Base-by-base conservation (phyloP, 1,284 basidiomycete species). In the Ceratobasidium sp. region DNA sequence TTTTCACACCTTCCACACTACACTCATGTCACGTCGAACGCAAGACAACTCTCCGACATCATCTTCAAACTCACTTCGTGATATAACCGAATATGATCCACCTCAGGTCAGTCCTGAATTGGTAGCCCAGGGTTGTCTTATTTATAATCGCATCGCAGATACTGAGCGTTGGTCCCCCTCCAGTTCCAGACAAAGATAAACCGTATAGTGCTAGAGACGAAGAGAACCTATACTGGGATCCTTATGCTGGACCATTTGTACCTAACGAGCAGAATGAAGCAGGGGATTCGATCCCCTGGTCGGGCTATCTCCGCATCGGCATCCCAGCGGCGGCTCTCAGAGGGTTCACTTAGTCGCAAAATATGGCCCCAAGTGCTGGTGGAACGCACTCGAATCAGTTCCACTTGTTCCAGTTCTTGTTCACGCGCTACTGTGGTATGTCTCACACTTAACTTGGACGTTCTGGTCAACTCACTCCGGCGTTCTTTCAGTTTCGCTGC, bases 341-440 rank as follows among this genome's bases (percentile, higher is more conserved):
- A 8, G 28, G 11, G n/a, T 49, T 3, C 26, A 61, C 31, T n/a
- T 45, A 20, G 4, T 37, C 20, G 56, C 39, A 8, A n/a, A 20
- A 1, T 26, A 39, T 42, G 35, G 37, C 10, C 69, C 39, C 10
- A 47, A 33, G 56, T 13, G 37, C 8, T 73, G 69, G 69, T 15
- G 37, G 26, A 42, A 42, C n/a, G 20, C 31, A 20, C 63, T 73
- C 31, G 69, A 73, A 33, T 58, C 69, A 3, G 37, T 73, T 49
- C 69, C 69, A 33, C 23, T 61, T 31, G 31, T 63, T 35, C 54
- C 39, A 2, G 13, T 73, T 15, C 35, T 73, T 26, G 15, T 73
- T 35, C 69, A 73, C 47, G 31, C 45, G 26, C n/a, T 51, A 35
- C 37, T 61, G 37, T 73, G 69, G 69, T 73, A 42, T n/a, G 69